Conservation (phyloP, 1,284 basidiomycete genomes). For the Ustilago shanxiensis region DNA sequence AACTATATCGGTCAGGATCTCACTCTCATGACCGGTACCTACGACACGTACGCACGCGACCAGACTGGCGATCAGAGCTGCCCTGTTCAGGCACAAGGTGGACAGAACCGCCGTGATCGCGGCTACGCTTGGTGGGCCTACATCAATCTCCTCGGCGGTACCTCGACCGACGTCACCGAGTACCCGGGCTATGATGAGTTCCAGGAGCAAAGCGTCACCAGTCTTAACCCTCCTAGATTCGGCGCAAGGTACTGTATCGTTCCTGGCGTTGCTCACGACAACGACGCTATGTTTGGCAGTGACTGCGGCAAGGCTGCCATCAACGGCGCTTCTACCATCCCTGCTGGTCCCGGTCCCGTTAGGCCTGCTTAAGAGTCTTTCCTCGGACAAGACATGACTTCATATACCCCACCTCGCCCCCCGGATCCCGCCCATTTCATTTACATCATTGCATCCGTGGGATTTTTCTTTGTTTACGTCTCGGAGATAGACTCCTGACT, state of each 20-base stretch:
- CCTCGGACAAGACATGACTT: too few relatives aligned
- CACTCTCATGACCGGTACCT: constrained; percentile 38
- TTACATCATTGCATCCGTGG: not conserved
- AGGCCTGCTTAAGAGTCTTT: too few relatives aligned
- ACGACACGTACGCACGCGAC: constrained; percentile 43
- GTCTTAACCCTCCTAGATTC: constrained; percentile 15
- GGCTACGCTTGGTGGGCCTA: constrained; percentile 60
- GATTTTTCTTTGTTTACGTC: too few relatives aligned
- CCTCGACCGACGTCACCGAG: constrained; percentile 43
- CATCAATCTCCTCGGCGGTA: constrained; percentile 56
- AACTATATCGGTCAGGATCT: constrained; percentile 37
- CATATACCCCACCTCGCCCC: too few relatives aligned
- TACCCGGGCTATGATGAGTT: constrained; percentile 38
- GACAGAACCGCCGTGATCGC: constrained; percentile 54
- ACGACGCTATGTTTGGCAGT: constrained; percentile 40
- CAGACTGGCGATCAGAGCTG: constrained; percentile 41
- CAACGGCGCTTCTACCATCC: constrained; percentile 13
- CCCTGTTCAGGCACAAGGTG: constrained; percentile 50
- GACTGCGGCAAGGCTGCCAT: constrained; percentile 45
- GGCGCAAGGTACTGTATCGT: constrained; percentile 28
- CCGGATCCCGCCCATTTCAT: too few relatives aligned
- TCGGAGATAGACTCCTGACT: not conserved
- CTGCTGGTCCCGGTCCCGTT: constrained; percentile 12
- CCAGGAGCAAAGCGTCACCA: constrained; percentile 7
- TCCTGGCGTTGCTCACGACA: constrained; percentile 29